These are phyloP conservation scores for Arthrobotrys conoides DNA, from an alignment of 2,329 filamentous ascomycete genomes.

Conservation along the genomic window DNA sequence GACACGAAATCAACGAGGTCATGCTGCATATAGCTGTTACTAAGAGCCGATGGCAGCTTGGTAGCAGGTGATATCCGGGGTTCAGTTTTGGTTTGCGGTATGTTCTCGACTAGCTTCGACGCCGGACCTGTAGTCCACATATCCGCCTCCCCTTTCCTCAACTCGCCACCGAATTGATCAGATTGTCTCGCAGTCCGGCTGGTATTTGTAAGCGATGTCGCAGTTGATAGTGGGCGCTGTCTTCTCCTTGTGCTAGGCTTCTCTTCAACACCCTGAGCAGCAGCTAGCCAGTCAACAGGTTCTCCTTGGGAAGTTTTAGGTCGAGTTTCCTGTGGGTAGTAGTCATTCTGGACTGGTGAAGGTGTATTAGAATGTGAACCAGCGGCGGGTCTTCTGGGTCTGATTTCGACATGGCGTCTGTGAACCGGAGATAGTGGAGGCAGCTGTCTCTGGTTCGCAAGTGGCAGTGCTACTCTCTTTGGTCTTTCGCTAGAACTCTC, in stretches of 20 bases:
- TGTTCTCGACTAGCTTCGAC: neutral
- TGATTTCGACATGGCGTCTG: slow-evolving; percentile 49
- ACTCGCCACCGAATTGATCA: slow-evolving; percentile 49
- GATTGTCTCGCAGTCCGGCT: neutral
- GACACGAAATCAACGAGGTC: slow-evolving; percentile 54
- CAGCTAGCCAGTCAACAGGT: slow-evolving; percentile 49
- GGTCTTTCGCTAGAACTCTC: slow-evolving; percentile 57
- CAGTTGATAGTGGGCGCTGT: slow-evolving; percentile 30
- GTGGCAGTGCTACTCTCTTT: slow-evolving; percentile 35
- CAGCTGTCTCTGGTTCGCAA: slow-evolving; percentile 23
- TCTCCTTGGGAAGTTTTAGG: slow-evolving; percentile 36
- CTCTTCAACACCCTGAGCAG: slow-evolving; percentile 26
- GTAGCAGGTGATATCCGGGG: slow-evolving; percentile 7
- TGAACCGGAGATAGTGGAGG: slow-evolving; percentile 51
- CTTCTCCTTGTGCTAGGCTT: slow-evolving; percentile 24
- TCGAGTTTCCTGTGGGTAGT: slow-evolving; percentile 40
- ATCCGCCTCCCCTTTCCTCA: slow-evolving; percentile 23
- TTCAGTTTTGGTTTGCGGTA: slow-evolving; percentile 12
- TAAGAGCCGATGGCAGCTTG: slow-evolving; percentile 27
- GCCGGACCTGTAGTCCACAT: slow-evolving; percentile 6
- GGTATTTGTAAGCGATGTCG: slow-evolving; percentile 24
- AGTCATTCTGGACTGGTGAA: slow-evolving; percentile 47
- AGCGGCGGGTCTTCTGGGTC: slow-evolving; percentile 36
- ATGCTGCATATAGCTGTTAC: slow-evolving; percentile 47
- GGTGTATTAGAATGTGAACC: slow-evolving; percentile 37